phyloP scores from a whole-genome alignment of 306 rosid genomes.

The Castanospermum australe region DNA sequence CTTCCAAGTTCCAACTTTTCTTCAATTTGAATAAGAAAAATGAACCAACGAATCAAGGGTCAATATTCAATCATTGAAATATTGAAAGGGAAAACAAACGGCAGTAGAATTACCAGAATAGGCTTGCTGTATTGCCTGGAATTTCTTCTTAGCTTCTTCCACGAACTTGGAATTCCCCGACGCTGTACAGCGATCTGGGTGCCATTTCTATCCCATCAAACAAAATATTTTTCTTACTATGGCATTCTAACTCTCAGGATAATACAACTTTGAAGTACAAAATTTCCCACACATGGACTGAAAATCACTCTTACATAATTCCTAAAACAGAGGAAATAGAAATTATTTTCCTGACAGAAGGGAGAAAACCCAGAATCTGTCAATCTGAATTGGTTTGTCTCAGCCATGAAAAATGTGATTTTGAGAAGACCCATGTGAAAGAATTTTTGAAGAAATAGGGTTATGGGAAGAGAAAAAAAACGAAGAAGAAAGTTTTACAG shows the following conservation, averaged over 20 bases:
- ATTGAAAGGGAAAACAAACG: not conserved
- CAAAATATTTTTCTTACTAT: slow-evolving; percentile 13
- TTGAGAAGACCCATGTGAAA: slow-evolving; percentile 15
- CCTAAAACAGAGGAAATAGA: not conserved
- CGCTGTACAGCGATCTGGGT: slow-evolving; percentile 96
- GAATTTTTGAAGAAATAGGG: not conserved
- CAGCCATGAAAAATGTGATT: not conserved
- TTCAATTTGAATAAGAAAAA: not conserved
- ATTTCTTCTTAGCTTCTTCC: slow-evolving; percentile 90
- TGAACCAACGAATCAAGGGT: slow-evolving; percentile 3
- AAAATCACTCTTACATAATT: not conserved
- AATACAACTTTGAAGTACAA: too few relatives aligned
- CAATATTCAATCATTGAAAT: not conserved
- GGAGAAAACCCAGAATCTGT: not conserved
- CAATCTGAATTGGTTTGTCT: not conserved
- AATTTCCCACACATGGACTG: not conserved
- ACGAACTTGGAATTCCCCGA: slow-evolving; percentile 68
- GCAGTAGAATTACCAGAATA: slow-evolving; percentile 73
- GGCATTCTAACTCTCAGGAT: not conserved
- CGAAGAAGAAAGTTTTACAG: not conserved
- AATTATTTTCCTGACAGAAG: not conserved
- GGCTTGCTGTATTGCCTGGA: slow-evolving; percentile 85
- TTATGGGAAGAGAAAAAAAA: not conserved
- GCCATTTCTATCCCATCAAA: slow-evolving; percentile 82
- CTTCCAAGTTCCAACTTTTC: slow-evolving; percentile 6